Evolutionary conservation across 371 early-diverging fungal species (phyloP).

Genomic region (Mortierella sp.): DNA sequence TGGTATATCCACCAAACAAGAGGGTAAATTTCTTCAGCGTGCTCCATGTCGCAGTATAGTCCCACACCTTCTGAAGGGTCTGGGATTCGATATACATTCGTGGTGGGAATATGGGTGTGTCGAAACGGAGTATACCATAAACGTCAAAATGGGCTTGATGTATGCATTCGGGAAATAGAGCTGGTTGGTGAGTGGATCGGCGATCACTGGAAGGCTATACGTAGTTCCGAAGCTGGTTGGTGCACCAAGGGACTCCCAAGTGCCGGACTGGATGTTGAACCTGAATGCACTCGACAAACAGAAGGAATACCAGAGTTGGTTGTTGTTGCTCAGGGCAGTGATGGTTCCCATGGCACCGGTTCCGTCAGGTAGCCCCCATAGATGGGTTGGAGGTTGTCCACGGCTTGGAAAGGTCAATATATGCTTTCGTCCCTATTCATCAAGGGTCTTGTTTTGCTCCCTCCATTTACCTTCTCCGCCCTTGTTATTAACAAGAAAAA

Average conservation of each 20-base stretch:
- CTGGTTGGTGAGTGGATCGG: not conserved
- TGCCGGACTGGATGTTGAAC: not conserved
- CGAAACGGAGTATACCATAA: not conserved
- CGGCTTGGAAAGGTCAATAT: not conserved
- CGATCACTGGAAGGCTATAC: not conserved
- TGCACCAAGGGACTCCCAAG: too few species aligned
- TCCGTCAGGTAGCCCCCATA: not conserved
- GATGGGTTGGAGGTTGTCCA: not conserved
- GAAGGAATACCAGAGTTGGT: not conserved
- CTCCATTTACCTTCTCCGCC: too few species aligned
- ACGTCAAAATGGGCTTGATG: too few species aligned
- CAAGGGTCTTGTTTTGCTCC: too few species aligned
- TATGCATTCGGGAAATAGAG: not conserved
- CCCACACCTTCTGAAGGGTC: too few species aligned
- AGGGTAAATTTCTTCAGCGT: not conserved
- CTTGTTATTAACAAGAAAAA: too few species aligned
- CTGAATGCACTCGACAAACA: not conserved
- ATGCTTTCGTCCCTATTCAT: too few species aligned
- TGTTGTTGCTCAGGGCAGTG: not conserved
- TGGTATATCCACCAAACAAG: not conserved
- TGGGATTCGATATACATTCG: not conserved
- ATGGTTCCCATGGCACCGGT: not conserved
- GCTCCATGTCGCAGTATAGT: not conserved
- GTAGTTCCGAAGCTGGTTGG: too few species aligned
- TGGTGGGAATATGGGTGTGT: not conserved